A percentile compares a stretch with the other conserved stretches of the same genome.
Conservation (phyloP, 306 rosid species). For the Leucaena leucocephala region DNA sequence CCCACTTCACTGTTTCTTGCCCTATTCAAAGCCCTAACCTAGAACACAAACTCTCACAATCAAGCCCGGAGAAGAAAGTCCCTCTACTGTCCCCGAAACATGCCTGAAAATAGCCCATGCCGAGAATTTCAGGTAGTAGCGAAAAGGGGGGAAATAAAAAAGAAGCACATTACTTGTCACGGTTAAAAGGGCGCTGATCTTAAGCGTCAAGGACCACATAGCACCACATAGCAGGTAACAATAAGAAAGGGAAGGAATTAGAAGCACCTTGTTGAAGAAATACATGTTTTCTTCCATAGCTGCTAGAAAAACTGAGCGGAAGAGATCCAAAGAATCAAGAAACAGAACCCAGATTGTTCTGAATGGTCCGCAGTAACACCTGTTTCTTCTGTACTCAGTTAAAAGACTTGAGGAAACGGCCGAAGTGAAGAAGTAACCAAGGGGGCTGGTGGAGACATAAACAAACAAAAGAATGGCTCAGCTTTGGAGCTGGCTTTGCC, state of each 20-base stretch:
- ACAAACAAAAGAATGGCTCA: constrained; percentile 15
- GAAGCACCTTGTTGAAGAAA: constrained; percentile 71
- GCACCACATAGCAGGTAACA: not conserved
- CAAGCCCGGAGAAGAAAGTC: not conserved
- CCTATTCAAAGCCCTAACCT: constrained; percentile 22
- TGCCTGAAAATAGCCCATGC: constrained; percentile 8
- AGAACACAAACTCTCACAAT: constrained; percentile 17
- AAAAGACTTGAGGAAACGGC: not conserved
- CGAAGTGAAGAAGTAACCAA: constrained; percentile 13
- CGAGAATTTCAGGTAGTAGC: constrained; percentile 5
- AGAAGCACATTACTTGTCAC: constrained; percentile 32
- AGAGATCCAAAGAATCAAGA: not conserved
- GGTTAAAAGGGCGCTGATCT: constrained; percentile 4
- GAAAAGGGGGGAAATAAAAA: not conserved
- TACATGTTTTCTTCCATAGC: constrained; percentile 71
- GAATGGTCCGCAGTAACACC: not conserved
- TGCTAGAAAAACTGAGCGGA: constrained; percentile 26
- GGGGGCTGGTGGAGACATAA: constrained; percentile 7
- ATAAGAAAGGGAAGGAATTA: not conserved
- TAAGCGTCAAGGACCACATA: constrained; percentile 16
- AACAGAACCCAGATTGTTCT: not conserved
- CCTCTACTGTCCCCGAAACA: not conserved
- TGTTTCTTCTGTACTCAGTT: not conserved
- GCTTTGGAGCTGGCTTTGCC: constrained; percentile 39
- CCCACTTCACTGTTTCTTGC: constrained; percentile 19